A percentile compares a stretch with the other conserved stretches of the same genome.
phyloP scores from a whole-genome alignment of 768 basidiomycete genomes.

The Tephrocybe sp. region DNA sequence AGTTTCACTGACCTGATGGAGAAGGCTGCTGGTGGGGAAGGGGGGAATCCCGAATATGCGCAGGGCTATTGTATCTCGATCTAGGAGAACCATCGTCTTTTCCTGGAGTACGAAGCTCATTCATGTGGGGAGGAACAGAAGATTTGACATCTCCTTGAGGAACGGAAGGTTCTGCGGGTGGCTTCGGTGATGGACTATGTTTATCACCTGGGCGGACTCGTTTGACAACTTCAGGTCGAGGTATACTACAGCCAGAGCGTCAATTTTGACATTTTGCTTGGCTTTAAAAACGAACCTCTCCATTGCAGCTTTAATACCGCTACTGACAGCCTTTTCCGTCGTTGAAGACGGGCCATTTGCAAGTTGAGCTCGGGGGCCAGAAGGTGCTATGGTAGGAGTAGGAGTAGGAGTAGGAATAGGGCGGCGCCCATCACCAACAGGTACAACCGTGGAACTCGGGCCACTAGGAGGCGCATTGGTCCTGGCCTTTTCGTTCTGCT shows the following conservation, averaged over 20 bases:
- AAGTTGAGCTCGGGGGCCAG: slow-evolving; percentile 60
- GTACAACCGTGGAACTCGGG: slow-evolving; percentile 32
- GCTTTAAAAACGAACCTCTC: slow-evolving; percentile 56
- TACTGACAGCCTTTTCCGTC: slow-evolving; percentile 25
- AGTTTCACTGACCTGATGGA: slow-evolving; percentile 28
- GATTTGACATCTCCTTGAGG: slow-evolving; percentile 15
- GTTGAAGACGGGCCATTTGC: slow-evolving; percentile 28
- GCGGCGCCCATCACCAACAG: slow-evolving; percentile 37
- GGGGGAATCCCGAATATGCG: slow-evolving; percentile 19
- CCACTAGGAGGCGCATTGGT: slow-evolving; percentile 38
- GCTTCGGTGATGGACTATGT: slow-evolving; percentile 34
- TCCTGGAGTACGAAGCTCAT: slow-evolving; percentile 18
- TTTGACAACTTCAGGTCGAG: slow-evolving; percentile 79
- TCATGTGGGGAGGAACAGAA: slow-evolving; percentile 16
- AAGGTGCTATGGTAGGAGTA: slow-evolving; percentile 40
- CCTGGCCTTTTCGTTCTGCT: slow-evolving; percentile 30
- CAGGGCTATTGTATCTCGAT: slow-evolving; percentile 29
- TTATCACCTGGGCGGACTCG: slow-evolving; percentile 47
- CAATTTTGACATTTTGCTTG: too few species aligned
- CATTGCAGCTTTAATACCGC: slow-evolving; percentile 55
- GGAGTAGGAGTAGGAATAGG: slow-evolving; percentile 30
- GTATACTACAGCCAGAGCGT: slow-evolving; percentile 48
- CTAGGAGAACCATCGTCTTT: slow-evolving; percentile 21
- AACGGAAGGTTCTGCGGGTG: slow-evolving; percentile 19
- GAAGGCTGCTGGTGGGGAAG: slow-evolving; percentile 16